Evolutionary conservation across 2,329 filamentous ascomycete species (phyloP).

Genomic region (Epichloe amarillans): DNA sequence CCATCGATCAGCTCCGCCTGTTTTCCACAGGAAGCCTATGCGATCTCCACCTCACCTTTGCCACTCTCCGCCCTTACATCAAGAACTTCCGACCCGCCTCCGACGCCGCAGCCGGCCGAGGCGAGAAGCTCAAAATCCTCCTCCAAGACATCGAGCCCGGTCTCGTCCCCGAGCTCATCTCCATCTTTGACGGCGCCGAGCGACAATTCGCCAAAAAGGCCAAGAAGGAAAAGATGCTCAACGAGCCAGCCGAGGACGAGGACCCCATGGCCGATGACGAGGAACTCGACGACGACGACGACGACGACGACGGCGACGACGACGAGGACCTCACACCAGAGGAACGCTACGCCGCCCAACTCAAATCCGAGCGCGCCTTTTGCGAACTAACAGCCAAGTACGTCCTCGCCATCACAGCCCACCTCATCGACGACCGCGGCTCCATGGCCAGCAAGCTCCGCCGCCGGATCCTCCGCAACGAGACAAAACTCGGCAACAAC

Average conservation of each 20-base stretch:
- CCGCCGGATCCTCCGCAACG: conserved; percentile 65
- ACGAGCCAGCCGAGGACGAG: conserved; percentile 57
- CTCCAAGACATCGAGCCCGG: conserved; percentile 55
- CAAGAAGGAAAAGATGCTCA: conserved; percentile 42
- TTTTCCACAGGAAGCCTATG: conserved; percentile 64
- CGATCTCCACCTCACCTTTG: conserved; percentile 71
- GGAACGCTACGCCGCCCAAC: conserved; percentile 48
- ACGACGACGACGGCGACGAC: conserved; percentile 40
- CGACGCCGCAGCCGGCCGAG: conserved; percentile 10
- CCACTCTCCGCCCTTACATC: conserved; percentile 48
- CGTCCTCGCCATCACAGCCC: conserved; percentile 64
- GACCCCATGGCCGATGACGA: conserved; percentile 54
- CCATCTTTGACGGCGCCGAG: conserved; percentile 67
- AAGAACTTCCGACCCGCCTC: conserved; percentile 24
- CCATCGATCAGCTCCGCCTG: conserved; percentile 66
- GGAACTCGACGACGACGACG: conserved; percentile 35
- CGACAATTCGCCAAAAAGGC: conserved; percentile 61
- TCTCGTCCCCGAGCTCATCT: conserved; percentile 53
- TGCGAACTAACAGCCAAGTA: conserved; percentile 79
- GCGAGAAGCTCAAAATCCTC: conserved; percentile 27
- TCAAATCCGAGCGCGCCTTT: conserved; percentile 72
- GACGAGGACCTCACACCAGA: conserved; percentile 40
- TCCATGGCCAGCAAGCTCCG: conserved; percentile 49
- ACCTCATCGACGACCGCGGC: conserved; percentile 55
- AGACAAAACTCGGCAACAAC: conserved; percentile 65